A percentile compares a stretch with the other conserved stretches of the same genome.
These are phyloP conservation scores for Penstemon newberryi DNA, from an alignment of 257 asterid species.

Conservation along the genomic window DNA sequence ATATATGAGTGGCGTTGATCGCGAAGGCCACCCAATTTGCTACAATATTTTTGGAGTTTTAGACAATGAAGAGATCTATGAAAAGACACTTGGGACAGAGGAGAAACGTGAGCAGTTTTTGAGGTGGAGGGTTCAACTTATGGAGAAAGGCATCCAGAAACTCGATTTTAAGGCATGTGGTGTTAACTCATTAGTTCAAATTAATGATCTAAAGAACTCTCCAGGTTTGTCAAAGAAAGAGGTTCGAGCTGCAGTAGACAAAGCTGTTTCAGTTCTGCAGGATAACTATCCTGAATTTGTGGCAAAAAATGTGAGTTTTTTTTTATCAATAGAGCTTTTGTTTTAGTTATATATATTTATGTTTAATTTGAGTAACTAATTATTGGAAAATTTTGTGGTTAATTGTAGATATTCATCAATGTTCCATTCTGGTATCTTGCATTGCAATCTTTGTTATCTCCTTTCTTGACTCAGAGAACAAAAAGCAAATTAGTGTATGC, in stretches of 20 bases:
- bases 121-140: constrained; percentile 81
- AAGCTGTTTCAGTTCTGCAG: constrained; percentile 69
- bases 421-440: constrained; percentile 87
- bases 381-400: constrained; percentile 1
- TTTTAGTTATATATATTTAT: neutral
- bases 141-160: constrained; percentile 71
- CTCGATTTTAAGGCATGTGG: constrained; percentile 66
- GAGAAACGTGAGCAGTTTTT: constrained; percentile 63
- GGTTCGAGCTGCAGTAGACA: constrained; percentile 58
- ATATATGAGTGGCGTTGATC: constrained; percentile 64
- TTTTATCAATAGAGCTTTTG: neutral
- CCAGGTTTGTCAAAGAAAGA: constrained; percentile 68
- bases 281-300: constrained; percentile 85
- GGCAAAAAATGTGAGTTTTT: constrained; percentile 62
- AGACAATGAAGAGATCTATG: constrained; percentile 49
- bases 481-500: constrained; percentile 79
- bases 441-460: constrained; percentile 58
- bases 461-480: constrained; percentile 76
- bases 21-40: constrained; percentile 73
- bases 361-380: neutral
- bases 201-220: constrained; percentile 68
- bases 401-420: constrained; percentile 69
- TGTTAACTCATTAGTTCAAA: constrained; percentile 57
- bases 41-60: constrained; percentile 70
- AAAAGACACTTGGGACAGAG: constrained; percentile 52